These are phyloP conservation scores for Pseudoperonospora humuli DNA, from an alignment of 352 stramenopile species.

Conservation along the genomic window DNA sequence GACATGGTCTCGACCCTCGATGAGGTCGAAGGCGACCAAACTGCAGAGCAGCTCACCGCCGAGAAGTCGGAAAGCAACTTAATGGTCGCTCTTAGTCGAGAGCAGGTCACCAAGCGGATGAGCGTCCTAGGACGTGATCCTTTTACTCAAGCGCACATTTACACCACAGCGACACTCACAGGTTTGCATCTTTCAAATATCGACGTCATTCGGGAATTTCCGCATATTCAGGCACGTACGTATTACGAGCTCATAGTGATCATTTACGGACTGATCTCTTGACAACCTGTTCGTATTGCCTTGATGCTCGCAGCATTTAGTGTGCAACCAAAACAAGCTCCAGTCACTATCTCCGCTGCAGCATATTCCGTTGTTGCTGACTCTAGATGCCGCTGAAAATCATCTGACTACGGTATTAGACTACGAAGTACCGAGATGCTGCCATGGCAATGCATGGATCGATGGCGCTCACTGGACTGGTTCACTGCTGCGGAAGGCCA, in stretches of 20 bases:
- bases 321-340: constrained; percentile 45
- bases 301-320: constrained; percentile 42
- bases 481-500: constrained; percentile 45
- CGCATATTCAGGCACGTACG: constrained; percentile 59
- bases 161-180: constrained; percentile 43
- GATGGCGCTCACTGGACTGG: constrained; percentile 64
- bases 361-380: constrained; percentile 45
- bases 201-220: constrained; percentile 35
- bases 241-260: too few species aligned
- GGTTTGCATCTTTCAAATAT: constrained; percentile 36
- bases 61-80: too few species aligned
- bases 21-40: too few species aligned
- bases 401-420: constrained; percentile 52
- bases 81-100: too few species aligned
- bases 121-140: constrained; percentile 60
- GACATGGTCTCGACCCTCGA: too few species aligned
- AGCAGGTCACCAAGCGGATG: too few species aligned
- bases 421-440: constrained; percentile 56
- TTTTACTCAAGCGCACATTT: constrained; percentile 55
- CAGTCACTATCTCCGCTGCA: constrained; percentile 33
- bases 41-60: too few species aligned
- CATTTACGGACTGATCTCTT: too few species aligned
- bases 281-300: neutral
- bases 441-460: too few species aligned
- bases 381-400: constrained; percentile 51